Base-by-base conservation (phyloP, 176 grass and related monocot genomes). In the Triticum monococcum region DNA sequence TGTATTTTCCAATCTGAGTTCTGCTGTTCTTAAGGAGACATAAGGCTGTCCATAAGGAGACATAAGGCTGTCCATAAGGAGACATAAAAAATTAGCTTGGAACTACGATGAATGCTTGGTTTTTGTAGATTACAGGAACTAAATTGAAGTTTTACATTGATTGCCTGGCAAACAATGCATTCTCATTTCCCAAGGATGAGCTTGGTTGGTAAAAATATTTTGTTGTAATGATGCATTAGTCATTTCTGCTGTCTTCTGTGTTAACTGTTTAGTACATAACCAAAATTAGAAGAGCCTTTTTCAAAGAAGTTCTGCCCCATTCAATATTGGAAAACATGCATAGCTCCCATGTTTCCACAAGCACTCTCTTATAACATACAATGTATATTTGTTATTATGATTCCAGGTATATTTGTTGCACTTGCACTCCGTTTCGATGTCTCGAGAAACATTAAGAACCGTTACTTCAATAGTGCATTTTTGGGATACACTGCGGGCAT, bases 351-450 rank as follows among this genome's bases (percentile, higher is more conserved):
- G 3, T 85, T 54, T 56, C 83, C 46, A 10, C 38, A 50, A 75
- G 30, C 43, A 62, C 22, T 18, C 2, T 71, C 64, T 86, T 52
- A 83, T 52, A 83, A 71, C 24, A 56, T 22, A 56, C 71, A 77
- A 83, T 80, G 66, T 61, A 45, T 30, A 41, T 85, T 72, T 81
- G 0, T 13, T 32, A 62, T 83, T 83, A 38, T 57, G 40, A 20
- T 75, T 82, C 74, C 84, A 95, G 96, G 96, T 64, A 98, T 98
- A 80, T 98, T 98, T 89, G 96, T 98, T 70, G 93, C 96, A 83
- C 87, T 98, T 63, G 96, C 93, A 56, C 86, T 98, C 56, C 93
- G 96, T 45, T 98, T 98, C 79, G 96, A 98, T 64, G 96, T 95
- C 17, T 98, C 96, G 7, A 89, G 96, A 84, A 93, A 93, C 36